These are phyloP conservation scores for Penicillium fuscoglaucum DNA, from an alignment of 2,329 filamentous ascomycete genomes.

Conservation along the genomic window DNA sequence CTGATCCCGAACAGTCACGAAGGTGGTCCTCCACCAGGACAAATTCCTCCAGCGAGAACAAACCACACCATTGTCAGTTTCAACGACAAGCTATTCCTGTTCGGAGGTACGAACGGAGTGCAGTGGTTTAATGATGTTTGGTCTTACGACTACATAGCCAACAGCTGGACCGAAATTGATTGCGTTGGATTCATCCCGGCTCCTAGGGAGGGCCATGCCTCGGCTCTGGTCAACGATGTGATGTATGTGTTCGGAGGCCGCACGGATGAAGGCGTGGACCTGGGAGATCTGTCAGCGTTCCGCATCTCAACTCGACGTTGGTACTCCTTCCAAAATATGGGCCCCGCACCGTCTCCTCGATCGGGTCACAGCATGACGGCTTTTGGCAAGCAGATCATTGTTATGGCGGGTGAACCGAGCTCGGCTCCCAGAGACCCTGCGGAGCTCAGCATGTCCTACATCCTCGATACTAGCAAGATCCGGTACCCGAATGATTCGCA, in stretches of 20 bases:
- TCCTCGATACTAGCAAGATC: slow-evolving; percentile 94
- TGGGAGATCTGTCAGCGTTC: slow-evolving; percentile 89
- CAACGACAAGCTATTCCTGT: slow-evolving; percentile 94
- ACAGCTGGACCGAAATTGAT: slow-evolving; percentile 83
- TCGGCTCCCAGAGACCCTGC: slow-evolving; percentile 76
- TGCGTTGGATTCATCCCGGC: slow-evolving; percentile 98
- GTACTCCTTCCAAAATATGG: slow-evolving; percentile 99
- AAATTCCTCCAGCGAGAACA: slow-evolving; percentile 81
- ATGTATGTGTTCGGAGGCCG: slow-evolving; percentile 99
- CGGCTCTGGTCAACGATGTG: slow-evolving; percentile 89
- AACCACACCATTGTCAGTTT: slow-evolving; percentile 92
- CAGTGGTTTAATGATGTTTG: slow-evolving; percentile 99
- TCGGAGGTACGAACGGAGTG: slow-evolving; percentile 92
- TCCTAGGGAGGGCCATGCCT: slow-evolving; percentile 89
- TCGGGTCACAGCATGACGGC: slow-evolving; percentile 98
- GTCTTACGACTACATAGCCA: slow-evolving; percentile 83
- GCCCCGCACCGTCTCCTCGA: slow-evolving; percentile 85
- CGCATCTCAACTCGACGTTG: slow-evolving; percentile 80
- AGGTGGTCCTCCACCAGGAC: slow-evolving; percentile 58
- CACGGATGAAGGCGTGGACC: slow-evolving; percentile 86
- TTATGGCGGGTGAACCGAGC: slow-evolving; percentile 91
- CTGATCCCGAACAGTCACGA: slow-evolving; percentile 72
- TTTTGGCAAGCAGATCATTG: slow-evolving; percentile 86
- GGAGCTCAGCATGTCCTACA: slow-evolving; percentile 85
- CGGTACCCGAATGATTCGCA: slow-evolving; percentile 80